Base-by-base conservation (phyloP, 192 early-diverging fungal genomes). In the Coemansia nantahalensis region DNA sequence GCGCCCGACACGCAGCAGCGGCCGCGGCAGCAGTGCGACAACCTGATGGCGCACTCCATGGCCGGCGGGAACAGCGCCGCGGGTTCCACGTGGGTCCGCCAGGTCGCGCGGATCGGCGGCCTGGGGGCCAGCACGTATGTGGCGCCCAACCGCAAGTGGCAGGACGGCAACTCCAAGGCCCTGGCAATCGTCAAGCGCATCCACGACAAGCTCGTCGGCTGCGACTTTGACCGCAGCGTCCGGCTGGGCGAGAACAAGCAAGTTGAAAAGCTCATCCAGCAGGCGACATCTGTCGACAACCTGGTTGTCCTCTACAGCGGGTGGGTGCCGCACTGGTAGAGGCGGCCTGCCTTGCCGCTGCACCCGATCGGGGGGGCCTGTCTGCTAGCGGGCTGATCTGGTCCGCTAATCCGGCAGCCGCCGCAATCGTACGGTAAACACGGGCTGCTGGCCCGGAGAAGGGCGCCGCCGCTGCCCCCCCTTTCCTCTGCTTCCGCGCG, bases 211-310 rank as follows among this genome's bases (percentile, higher is more conserved):
- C 78, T 99, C 44, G 92, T 90, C 7, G 96, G 96, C 22, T 83
- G 87, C 23, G 96, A 99, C 65, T 99, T 99, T 64, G 87, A 91
- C 38, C 82, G 85, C 1, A 80, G 91, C 36, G 73, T 79, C 33
- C 82, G 85, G 2, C 62, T 99, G 39, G 85, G 89, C 52, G 91
- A 94, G 5, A 78, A 81, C 0, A 82, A 84, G 9, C 96, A 99
- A 72, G 91, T 99, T 3, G 86, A 97, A 26, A 86, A 87, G 51
- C 71, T 99, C 41, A 94, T 99, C 22, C 72, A 84, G 54, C 91
- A 97, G 71, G 94, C 95, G 8, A 93, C 87, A 1, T 90, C 90
- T 5, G 63, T 90, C 7, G 95, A 97, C 48, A 98, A 98, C 56
- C 63, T 98, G 47, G 62, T 54, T 24, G 63, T 52, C 15, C 19